Evolutionary conservation across 495 filamentous ascomycete species (phyloP), one percentile per base, ranked within the genome.

Genomic region (Penicillium canariense): DNA sequence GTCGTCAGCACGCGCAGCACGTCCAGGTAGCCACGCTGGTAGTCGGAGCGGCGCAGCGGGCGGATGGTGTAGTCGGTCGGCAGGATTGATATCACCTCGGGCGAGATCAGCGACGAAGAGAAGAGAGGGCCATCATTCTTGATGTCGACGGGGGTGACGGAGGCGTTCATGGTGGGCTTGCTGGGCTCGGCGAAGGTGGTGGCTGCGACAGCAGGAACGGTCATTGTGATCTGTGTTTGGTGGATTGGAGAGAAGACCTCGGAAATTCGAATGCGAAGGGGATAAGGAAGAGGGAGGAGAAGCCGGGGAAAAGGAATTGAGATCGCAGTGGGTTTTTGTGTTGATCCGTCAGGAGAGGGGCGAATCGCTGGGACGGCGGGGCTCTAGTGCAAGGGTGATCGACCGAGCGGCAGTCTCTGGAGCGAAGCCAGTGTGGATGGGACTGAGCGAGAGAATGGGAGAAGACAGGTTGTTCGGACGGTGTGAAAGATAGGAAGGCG

Each of bases 1-100:
- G 87, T 90, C 4, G 94, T 97, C 59, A 98, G 77, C 25, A 96
- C 91, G 11, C 90, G 84, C 46, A 98, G 82, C 51, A 91, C 90
- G 68, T 96, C 91, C 40, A 97, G 85, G 71, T 96, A 96, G 52
- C 76, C 74, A 4, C 77, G 75, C 25, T 81, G 71, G 76, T 87
- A 96, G 76, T 98, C 94, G 63, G 77, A 80, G 59, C 83, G 81
- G 58, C 84, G 84, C 49, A 96, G 73, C 1, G 95, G 87, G 6
- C 94, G 91, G 60, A 95, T 81, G 17, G 76, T 84, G 79, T 97
- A 97, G 62, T 85, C 84, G 56, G 84, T 75, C 26, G 94, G 93
- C 0, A 97, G 84, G 20, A 76, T 72, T 28, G 86, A 74, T 51
- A 83, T 72, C 47, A 96, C 87, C 31, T 77, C 71, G 18, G 89